phyloP scores from a whole-genome alignment of 176 grass and related monocot genomes.

The maize (Zea mays) region Zm-B73-REFERENCE-NAM-5.0 NC_050097.1:20520001-20520500 shows the following conservation, averaged over 20 bases:
- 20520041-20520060: neutral
- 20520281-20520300: neutral
- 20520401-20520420: neutral
- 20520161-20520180: constrained; percentile 14
- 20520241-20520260: constrained; percentile 9
- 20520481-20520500: neutral
- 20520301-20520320: neutral
- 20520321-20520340: neutral
- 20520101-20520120: constrained; percentile 2
- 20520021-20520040: constrained; percentile 13
- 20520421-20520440: neutral
- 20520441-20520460: constrained; percentile 16
- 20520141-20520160: constrained; percentile 16
- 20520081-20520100: neutral
- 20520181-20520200: neutral
- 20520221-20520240: neutral
- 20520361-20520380: neutral
- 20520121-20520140: constrained; percentile 22
- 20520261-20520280: constrained; percentile 1
- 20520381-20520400: neutral
- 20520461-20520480: constrained; percentile 6
- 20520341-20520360: neutral
- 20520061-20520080: constrained; percentile 4
- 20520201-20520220: constrained; percentile 3
- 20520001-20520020: constrained; percentile 32